Evolutionary conservation across 768 basidiomycete species (phyloP).

Genomic region (Tephrocybe sp.): DNA sequence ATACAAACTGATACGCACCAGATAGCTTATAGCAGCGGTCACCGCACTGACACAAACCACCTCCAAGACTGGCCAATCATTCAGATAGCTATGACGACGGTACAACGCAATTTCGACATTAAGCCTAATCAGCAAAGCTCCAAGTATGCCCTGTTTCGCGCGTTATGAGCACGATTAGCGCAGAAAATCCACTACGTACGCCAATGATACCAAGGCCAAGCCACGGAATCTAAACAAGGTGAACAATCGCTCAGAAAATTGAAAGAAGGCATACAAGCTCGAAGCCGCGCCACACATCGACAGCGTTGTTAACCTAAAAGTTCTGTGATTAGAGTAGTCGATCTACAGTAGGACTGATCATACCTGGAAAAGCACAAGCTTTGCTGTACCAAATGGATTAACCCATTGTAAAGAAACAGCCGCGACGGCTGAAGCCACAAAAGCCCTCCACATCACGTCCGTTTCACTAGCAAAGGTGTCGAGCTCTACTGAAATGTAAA

Average conservation of each 20-base stretch:
- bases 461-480: slow-evolving; percentile 69
- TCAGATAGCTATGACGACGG: slow-evolving; percentile 50
- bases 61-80: slow-evolving; percentile 64
- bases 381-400: slow-evolving; percentile 83
- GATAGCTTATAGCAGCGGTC: slow-evolving; percentile 69
- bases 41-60: slow-evolving; percentile 59
- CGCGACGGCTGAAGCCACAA: slow-evolving; percentile 85
- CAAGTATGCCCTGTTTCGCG: slow-evolving; percentile 55
- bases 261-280: slow-evolving; percentile 48
- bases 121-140: slow-evolving; percentile 61
- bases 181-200: slow-evolving; percentile 30
- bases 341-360: neutral
- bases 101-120: slow-evolving; percentile 65
- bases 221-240: slow-evolving; percentile 59
- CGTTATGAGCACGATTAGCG: neutral
- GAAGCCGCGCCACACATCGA: slow-evolving; percentile 67
- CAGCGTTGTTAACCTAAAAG: slow-evolving; percentile 50
- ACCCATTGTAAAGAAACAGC: slow-evolving; percentile 82
- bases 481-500: slow-evolving; percentile 38
- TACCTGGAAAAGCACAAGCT: slow-evolving; percentile 79
- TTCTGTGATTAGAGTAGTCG: neutral
- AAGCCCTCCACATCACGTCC: slow-evolving; percentile 84
- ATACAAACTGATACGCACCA: slow-evolving; percentile 35
- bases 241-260: neutral
- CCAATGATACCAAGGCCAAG: slow-evolving; percentile 59